Percentiles rank a stretch among this genome's conserved stretches.
phyloP scores from a whole-genome alignment of 305 asterid species.

The Rubia tinctorum region DNA sequence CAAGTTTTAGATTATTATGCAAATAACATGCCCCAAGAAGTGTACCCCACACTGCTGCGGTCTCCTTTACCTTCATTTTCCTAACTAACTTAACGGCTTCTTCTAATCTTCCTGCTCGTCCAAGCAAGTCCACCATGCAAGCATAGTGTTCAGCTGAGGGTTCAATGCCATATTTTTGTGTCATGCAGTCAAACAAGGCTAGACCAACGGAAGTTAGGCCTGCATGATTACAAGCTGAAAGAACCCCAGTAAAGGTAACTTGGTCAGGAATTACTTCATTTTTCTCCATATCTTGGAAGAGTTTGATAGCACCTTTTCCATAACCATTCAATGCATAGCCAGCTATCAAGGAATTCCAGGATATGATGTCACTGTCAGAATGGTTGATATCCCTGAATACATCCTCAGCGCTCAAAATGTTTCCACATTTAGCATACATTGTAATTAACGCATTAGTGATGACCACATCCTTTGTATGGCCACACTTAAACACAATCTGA shows the following conservation, averaged over 20 bases:
- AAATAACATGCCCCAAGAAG: conserved; percentile 27
- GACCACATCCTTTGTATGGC: conserved; percentile 21
- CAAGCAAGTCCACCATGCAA: conserved; percentile 38
- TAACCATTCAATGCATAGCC: conserved; percentile 40
- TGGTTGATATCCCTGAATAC: conserved; percentile 26
- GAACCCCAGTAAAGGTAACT: conserved; percentile 34
- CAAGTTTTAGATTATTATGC: conserved; percentile 28
- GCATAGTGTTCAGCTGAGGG: conserved; percentile 32
- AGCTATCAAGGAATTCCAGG: conserved; percentile 42
- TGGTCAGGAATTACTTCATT: conserved; percentile 31
- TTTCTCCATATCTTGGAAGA: conserved; percentile 32
- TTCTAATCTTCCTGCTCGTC: conserved; percentile 37
- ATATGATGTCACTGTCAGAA: conserved; percentile 26
- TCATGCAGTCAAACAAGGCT: conserved; percentile 26
- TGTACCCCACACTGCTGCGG: conserved; percentile 38
- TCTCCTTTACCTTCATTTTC: conserved; percentile 22
- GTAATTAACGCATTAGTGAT: conserved; percentile 30
- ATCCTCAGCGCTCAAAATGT: conserved; percentile 23
- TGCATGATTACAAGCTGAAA: conserved; percentile 41
- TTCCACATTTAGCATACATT: conserved; percentile 39
- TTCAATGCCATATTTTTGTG: conserved; percentile 27
- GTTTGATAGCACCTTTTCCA: conserved; percentile 32
- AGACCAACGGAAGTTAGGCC: conserved; percentile 33
- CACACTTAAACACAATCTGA: conserved; percentile 19
- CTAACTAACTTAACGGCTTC: conserved; percentile 32